phyloP scores from a whole-genome alignment of 805 yeast genomes.

The Wickerhamomyces chambardii region DNA sequence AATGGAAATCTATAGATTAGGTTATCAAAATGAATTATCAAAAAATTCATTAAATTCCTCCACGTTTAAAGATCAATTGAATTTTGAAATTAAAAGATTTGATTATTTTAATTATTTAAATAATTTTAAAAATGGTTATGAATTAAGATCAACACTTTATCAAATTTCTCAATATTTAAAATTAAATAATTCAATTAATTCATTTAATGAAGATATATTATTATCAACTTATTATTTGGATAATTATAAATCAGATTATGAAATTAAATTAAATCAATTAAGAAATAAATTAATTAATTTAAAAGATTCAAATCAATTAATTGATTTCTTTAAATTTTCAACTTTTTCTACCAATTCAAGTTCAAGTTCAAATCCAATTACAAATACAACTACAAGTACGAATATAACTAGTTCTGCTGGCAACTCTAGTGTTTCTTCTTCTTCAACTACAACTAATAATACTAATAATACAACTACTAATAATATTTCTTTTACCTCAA shows the following conservation, averaged over 20 bases:
- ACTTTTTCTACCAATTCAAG: too few relatives aligned
- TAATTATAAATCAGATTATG: neutral
- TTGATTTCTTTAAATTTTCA: neutral
- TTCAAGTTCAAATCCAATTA: too few relatives aligned
- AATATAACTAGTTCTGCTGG: too few relatives aligned
- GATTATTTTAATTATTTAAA: slow-evolving; percentile 35
- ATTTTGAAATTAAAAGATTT: slow-evolving; percentile 33
- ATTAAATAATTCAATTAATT: neutral
- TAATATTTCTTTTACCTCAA: too few relatives aligned
- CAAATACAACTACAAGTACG: too few relatives aligned
- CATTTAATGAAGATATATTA: neutral
- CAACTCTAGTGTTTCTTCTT: too few relatives aligned
- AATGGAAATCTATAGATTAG: slow-evolving; percentile 3
- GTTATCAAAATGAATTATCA: neutral
- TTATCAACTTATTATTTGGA: neutral
- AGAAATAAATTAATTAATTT: neutral
- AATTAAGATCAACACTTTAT: slow-evolving; percentile 4
- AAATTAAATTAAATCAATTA: too few relatives aligned
- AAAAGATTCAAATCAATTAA: neutral
- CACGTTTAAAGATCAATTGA: slow-evolving; percentile 24
- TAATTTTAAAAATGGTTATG: slow-evolving; percentile 15
- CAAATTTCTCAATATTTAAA: too few relatives aligned
- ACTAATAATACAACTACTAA: too few relatives aligned
- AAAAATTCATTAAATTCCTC: slow-evolving; percentile 23
- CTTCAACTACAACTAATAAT: too few relatives aligned